Evolutionary conservation across 1,284 basidiomycete genomes (phyloP).

Genomic region (Tylopilus sp.): DNA sequence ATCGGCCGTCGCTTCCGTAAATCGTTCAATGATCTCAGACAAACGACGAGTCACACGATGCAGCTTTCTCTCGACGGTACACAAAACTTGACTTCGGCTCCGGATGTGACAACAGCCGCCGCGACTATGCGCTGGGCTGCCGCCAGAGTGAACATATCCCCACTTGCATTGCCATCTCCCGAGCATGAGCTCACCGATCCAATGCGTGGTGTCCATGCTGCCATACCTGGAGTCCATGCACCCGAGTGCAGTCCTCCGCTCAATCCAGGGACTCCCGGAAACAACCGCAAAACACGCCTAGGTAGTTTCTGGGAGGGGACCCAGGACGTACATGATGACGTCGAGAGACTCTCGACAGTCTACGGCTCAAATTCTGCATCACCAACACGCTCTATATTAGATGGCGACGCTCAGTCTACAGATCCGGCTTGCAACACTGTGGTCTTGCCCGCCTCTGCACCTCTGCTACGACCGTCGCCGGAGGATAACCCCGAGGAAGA

Average conservation of each 20-base stretch:
- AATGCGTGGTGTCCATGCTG: conserved; percentile 66
- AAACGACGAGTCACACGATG: conserved; percentile 28
- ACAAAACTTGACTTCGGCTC: conserved; percentile 35
- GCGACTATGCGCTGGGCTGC: conserved; percentile 84
- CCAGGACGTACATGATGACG: conserved; percentile 42
- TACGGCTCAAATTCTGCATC: conserved; percentile 29
- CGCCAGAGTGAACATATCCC: conserved; percentile 68
- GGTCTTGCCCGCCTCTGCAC: conserved; percentile 17
- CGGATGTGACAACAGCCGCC: conserved; percentile 65
- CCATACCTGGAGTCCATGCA: conserved; percentile 61
- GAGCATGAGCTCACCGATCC: conserved; percentile 86
- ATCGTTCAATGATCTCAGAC: conserved; percentile 51
- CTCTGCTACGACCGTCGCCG: conserved; percentile 25
- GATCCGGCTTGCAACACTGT: conserved; percentile 13
- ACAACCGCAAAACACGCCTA: conserved; percentile 51
- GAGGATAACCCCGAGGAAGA: conserved; percentile 31
- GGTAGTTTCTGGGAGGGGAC: conserved; percentile 71
- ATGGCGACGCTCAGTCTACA: conserved; percentile 5
- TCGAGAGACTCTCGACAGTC: conserved; percentile 26
- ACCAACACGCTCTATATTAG: conserved; percentile 13
- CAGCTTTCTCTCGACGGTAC: conserved; percentile 27
- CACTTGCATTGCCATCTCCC: conserved; percentile 79
- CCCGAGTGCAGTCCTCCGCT: conserved; percentile 30
- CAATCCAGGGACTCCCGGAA: conserved; percentile 44
- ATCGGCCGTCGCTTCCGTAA: conserved; percentile 47